These are phyloP conservation scores for Rhizopogon roseolus DNA, from an alignment of 768 basidiomycete species.

Conservation along the genomic window DNA sequence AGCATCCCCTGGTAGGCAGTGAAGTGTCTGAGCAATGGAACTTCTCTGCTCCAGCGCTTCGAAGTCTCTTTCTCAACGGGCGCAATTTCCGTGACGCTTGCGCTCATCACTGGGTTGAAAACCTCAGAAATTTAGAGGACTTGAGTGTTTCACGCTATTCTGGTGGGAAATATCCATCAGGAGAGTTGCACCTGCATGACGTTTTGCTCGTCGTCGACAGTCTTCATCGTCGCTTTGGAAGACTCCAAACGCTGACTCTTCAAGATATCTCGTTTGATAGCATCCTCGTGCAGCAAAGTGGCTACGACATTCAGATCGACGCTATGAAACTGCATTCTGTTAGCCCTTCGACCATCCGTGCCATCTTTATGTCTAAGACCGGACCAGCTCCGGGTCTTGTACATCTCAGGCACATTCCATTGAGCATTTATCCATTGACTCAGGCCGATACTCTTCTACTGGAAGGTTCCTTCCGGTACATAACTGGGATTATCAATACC, in stretches of 20 bases:
- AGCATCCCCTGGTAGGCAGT: background rate
- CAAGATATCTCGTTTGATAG: background rate
- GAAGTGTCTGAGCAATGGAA: background rate
- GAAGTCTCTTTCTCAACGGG: slow-evolving; percentile 3
- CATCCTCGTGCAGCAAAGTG: background rate
- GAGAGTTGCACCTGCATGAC: background rate
- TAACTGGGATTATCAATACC: background rate
- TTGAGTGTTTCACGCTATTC: background rate
- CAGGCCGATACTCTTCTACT: background rate
- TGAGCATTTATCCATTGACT: background rate
- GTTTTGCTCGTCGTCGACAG: background rate
- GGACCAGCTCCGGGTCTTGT: slow-evolving; percentile 37
- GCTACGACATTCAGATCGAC: slow-evolving; percentile 6
- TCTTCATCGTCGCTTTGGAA: background rate
- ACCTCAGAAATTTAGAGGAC: background rate
- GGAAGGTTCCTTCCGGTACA: background rate
- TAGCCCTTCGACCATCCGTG: slow-evolving; percentile 27
- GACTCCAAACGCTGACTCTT: background rate
- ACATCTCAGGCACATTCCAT: background rate
- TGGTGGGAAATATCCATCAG: background rate
- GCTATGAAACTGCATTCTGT: background rate
- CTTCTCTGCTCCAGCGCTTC: slow-evolving; percentile 1
- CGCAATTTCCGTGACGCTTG: slow-evolving; percentile 3
- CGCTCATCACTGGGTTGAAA: background rate
- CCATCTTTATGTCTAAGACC: slow-evolving; percentile 47